Base-by-base conservation (phyloP, 2,329 filamentous ascomycete genomes). In the Colletotrichum falcatum region DNA sequence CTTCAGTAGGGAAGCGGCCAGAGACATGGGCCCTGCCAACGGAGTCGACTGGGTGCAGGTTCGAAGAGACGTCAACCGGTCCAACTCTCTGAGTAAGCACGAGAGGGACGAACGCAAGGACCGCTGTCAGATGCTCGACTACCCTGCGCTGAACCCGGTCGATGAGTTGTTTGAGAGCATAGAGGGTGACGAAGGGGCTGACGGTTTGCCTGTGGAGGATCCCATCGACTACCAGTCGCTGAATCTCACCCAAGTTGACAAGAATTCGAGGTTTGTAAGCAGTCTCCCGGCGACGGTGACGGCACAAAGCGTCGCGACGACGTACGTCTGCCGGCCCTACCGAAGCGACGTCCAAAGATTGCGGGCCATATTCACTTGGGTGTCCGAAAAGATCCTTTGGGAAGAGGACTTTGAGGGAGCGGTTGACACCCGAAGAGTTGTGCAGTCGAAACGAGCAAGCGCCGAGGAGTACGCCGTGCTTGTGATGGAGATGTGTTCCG, bases 351-450 rank as follows among this genome's bases (percentile, higher is more conserved):
- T 98, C 0, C 96, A 99, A 79, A 89, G 95, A 44, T 83, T 99
- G 33, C 89, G 97, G 30, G 95, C 96, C 20, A 98, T 99, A 72
- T 99, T 98, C 77, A 98, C 93, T 1, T 99, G 95, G 95, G 94
- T 97, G 6, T 89, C 94, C n/a, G 96, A 99, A 79, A 94, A 95
- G 75, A 91, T 99, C 66, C 89, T 89, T 39, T 99, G 96, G 96
- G 96, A 99, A 78, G 95, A 98, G 76, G 94, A 97, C 74, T 94
- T 94, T 73, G 94, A 97, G 74, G 92, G 91, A n/a, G 87, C 92
- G 11, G 82, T 96, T 62, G 94, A 99, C 78, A 92, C 94, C 2
- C 88, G 92, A 65, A 89, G 93, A 56, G 93, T 97, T 5, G 91
- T 99, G 39, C 91, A 96, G 74, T 91, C 90, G 23, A 95, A 93